phyloP scores from a whole-genome alignment of 1,139 yeast genomes.

The Cylindricascospora bacillispora region DNA sequence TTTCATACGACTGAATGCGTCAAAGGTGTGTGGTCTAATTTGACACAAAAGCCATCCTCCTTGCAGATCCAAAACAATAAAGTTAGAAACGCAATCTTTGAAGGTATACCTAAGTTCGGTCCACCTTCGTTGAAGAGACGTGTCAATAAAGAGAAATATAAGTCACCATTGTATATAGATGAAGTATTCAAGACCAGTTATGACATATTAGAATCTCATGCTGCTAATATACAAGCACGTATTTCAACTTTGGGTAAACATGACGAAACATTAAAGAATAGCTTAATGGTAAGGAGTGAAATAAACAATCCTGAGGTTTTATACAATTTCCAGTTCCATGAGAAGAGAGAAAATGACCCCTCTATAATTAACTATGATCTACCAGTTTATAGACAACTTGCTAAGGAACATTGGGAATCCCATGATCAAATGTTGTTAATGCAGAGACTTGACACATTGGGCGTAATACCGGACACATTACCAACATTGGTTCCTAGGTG shows the following conservation, averaged over 20 bases:
- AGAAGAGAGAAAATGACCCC: slow-evolving; percentile 28
- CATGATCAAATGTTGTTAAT: slow-evolving; percentile 32
- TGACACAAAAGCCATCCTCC: no score
- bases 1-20: no score
- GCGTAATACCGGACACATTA: slow-evolving; percentile 84
- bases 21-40: no score
- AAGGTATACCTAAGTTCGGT: no score
- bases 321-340: slow-evolving; percentile 42
- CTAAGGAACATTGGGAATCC: slow-evolving; percentile 59
- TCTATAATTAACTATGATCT: slow-evolving; percentile 48
- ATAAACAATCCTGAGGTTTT: slow-evolving; percentile 69
- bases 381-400: slow-evolving; percentile 67
- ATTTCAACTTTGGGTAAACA: slow-evolving; percentile 12
- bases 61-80: no score
- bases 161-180: slow-evolving; percentile 55
- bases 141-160: slow-evolving; percentile 39
- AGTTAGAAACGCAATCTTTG: no score
- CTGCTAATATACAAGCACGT: slow-evolving; percentile 18
- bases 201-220: slow-evolving; percentile 41
- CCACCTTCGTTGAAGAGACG: slow-evolving; percentile 34
- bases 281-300: slow-evolving; percentile 43
- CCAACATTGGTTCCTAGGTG: slow-evolving; percentile 81
- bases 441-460: slow-evolving; percentile 78
- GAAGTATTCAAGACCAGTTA: slow-evolving; percentile 64
- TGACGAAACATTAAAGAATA: slow-evolving; percentile 9